phyloP scores from a whole-genome alignment of 208 protist species.

The Endotrypanum monterogeii region DNA sequence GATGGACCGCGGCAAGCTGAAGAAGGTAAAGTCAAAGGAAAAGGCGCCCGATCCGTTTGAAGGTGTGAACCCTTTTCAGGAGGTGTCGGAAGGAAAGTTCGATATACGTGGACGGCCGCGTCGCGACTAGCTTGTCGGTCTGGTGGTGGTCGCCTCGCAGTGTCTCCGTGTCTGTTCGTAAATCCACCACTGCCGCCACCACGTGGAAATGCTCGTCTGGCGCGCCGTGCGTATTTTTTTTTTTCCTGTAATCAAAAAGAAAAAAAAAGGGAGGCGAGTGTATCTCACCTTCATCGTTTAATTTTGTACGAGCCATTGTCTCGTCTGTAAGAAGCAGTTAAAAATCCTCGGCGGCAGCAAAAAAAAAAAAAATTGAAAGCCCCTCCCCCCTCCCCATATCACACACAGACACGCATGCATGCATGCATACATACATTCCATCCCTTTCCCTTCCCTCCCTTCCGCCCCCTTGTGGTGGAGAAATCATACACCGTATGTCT shows the following conservation, averaged over 20 bases:
- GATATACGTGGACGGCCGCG: constrained; percentile 41
- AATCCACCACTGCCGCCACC: not conserved
- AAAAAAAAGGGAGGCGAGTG: no score
- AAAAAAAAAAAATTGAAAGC: not conserved
- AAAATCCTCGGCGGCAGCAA: not conserved
- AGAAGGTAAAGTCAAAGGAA: constrained; percentile 72
- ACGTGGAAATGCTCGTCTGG: not conserved
- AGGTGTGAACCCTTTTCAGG: constrained; percentile 55
- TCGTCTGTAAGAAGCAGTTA: not conserved
- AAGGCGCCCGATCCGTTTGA: constrained; percentile 23
- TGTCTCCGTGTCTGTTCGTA: not conserved
- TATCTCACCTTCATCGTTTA: not conserved
- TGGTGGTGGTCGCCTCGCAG: no score
- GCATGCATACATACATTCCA: not conserved
- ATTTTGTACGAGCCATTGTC: not conserved
- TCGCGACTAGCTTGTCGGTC: no score
- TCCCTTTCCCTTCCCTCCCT: no score
- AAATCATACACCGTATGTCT: no score
- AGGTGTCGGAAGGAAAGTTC: constrained; percentile 40
- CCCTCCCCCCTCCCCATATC: not conserved
- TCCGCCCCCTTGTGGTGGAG: no score
- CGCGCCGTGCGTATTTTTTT: not conserved
- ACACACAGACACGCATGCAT: not conserved
- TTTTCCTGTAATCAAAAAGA: no score
- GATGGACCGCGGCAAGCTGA: constrained; percentile 86